A percentile compares a stretch with the other conserved stretches of the same genome.
Evolutionary conservation across 2,329 filamentous ascomycete species (phyloP).

Genomic region (Cladosporium oxysporum): DNA sequence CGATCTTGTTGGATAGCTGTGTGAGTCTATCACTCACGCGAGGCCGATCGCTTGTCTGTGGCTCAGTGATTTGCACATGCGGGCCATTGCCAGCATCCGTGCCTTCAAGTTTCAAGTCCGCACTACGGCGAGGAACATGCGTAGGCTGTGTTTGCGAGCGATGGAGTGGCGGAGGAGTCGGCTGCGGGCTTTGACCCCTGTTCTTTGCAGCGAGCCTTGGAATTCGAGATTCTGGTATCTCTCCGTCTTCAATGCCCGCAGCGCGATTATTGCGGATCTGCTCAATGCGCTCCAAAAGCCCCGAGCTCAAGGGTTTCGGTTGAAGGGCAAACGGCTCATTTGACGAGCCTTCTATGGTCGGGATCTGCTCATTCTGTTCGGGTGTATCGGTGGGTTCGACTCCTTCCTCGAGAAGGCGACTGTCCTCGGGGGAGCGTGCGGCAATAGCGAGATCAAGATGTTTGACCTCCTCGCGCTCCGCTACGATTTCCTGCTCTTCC

Average conservation of each 20-base stretch:
- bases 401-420: background rate
- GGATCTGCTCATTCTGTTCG: background rate
- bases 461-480: conserved; percentile 56
- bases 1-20: conserved; percentile 51
- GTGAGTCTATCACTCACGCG: conserved; percentile 66
- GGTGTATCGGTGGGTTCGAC: background rate
- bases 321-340: conserved; percentile 35
- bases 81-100: conserved; percentile 3
- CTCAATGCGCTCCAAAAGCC: conserved; percentile 40
- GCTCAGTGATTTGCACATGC: background rate
- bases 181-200: conserved; percentile 39
- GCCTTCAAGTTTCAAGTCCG: conserved; percentile 16
- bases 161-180: conserved; percentile 49
- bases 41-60: conserved; percentile 57
- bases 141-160: conserved; percentile 55
- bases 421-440: conserved; percentile 33
- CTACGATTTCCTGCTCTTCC: conserved; percentile 35
- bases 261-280: conserved; percentile 38
- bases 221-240: conserved; percentile 37
- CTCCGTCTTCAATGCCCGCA: conserved; percentile 25
- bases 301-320: conserved; percentile 39
- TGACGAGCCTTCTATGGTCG: conserved; percentile 2
- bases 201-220: conserved; percentile 36
- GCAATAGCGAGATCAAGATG: conserved; percentile 63
- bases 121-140: conserved; percentile 31